Conservation (phyloP, 768 basidiomycete genomes). For the Thelephora ganbajun region DNA sequence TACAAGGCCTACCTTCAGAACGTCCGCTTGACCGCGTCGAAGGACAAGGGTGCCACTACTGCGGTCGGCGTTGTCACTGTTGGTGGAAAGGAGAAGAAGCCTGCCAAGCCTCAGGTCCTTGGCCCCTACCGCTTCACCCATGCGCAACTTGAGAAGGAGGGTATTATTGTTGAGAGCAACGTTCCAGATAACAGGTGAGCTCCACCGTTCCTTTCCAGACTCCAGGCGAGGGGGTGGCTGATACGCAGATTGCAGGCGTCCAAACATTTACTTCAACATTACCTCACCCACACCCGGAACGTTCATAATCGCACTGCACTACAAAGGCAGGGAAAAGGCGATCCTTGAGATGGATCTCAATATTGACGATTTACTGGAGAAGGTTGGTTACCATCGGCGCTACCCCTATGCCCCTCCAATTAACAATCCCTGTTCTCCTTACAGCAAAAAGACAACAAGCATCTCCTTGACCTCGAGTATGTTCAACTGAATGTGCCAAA, state of each 20-base stretch:
- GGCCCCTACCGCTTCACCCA: constrained; percentile 98
- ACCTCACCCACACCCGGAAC: constrained; percentile 96
- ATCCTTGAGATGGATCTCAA: constrained; percentile 99
- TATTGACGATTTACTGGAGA: constrained; percentile 95
- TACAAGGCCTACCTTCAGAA: constrained; percentile 99
- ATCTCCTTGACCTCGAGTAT: constrained; percentile 91
- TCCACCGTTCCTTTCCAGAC: background rate
- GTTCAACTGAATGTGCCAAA: constrained; percentile 96
- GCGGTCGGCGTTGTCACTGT: constrained; percentile 93
- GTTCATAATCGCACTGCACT: constrained; percentile 97
- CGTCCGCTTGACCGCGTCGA: constrained; percentile 78
- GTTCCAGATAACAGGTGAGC: constrained; percentile 93
- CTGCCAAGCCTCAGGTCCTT: constrained; percentile 67
- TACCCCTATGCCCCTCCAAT: background rate
- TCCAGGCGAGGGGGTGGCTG: constrained; percentile 3
- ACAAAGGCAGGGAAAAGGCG: constrained; percentile 97
- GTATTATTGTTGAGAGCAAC: constrained; percentile 97
- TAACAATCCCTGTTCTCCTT: constrained; percentile 3
- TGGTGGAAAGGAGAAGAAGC: constrained; percentile 96
- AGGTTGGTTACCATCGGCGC: constrained; percentile 37
- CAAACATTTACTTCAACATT: constrained; percentile 98
- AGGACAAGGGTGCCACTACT: constrained; percentile 77
- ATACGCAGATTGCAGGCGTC: constrained; percentile 41
- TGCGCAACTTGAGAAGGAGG: constrained; percentile 96
- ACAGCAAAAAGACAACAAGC: constrained; percentile 99